A percentile compares a stretch with the other conserved stretches of the same genome.
Evolutionary conservation across 805 yeast genomes (phyloP).

Genomic region (Metschnikowia picachoensis): DNA sequence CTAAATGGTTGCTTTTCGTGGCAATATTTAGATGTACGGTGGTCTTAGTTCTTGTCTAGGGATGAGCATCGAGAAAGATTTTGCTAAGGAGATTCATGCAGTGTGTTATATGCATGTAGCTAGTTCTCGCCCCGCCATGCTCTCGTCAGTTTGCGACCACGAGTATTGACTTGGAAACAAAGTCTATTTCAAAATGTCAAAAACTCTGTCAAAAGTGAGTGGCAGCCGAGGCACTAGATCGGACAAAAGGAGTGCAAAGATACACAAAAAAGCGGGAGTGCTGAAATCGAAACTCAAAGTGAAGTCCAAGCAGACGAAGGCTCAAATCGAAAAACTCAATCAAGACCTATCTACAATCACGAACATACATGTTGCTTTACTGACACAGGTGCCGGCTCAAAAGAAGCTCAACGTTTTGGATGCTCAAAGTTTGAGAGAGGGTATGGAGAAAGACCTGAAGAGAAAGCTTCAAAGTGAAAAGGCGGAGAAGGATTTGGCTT

Average conservation of each 20-base stretch:
- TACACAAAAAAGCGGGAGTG: background rate
- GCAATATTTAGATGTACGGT: too few species aligned
- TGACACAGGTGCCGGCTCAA: conserved; percentile 12
- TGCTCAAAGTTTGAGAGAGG: conserved; percentile 32
- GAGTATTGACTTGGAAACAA: background rate
- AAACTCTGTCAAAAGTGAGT: background rate
- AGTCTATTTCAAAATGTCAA: background rate
- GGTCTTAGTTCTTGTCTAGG: background rate
- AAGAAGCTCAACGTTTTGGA: conserved; percentile 32
- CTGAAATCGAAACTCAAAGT: conserved; percentile 13
- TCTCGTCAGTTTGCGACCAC: background rate
- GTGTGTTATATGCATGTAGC: background rate
- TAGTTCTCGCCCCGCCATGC: background rate
- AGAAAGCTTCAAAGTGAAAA: conserved; percentile 25
- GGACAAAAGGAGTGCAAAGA: background rate
- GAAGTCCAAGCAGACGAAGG: conserved; percentile 29
- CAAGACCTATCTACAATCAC: conserved; percentile 23
- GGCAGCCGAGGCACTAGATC: background rate
- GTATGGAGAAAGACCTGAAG: conserved; percentile 36
- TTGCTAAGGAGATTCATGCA: background rate
- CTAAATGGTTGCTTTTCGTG: background rate
- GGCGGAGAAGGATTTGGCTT: conserved; percentile 39
- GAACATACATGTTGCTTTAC: conserved; percentile 14
- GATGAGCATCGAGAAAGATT: conserved; percentile 12
- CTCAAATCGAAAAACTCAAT: conserved; percentile 32